Evolutionary conservation across 306 rosid genomes (phyloP).

Genomic region (Prunus mume): DNA sequence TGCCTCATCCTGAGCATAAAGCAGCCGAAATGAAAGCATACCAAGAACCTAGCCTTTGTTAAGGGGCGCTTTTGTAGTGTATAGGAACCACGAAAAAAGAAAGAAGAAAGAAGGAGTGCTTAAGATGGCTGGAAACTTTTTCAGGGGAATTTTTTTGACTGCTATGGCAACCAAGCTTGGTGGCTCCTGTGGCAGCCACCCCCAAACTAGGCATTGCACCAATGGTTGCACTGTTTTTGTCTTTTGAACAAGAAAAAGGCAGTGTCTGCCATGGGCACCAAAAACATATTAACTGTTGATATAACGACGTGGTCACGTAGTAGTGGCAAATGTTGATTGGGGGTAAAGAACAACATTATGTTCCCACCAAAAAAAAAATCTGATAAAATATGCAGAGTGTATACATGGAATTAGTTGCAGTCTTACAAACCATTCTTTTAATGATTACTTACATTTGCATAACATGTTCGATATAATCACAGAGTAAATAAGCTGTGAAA

Average conservation of each 20-base stretch:
- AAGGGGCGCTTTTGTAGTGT: not conserved
- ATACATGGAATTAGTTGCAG: not conserved
- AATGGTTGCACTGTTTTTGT: not conserved
- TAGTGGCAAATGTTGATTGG: not conserved
- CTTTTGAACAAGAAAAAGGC: not conserved
- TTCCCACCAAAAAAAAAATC: not conserved
- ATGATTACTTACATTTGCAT: not conserved
- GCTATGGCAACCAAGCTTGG: not conserved
- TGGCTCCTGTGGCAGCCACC: not conserved
- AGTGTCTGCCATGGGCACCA: not conserved
- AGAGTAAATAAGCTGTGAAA: not conserved
- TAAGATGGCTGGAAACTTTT: not conserved
- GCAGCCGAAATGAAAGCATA: not conserved
- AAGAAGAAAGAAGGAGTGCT: not conserved
- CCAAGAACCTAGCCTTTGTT: not conserved
- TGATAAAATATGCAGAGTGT: not conserved
- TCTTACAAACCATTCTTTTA: not conserved
- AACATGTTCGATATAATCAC: not conserved
- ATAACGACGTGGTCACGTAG: not conserved
- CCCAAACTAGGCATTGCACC: not conserved
- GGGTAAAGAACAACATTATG: not conserved
- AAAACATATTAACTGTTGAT: not conserved
- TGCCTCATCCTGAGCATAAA: not conserved
- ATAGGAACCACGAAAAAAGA: not conserved
- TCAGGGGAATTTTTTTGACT: not conserved